These are phyloP conservation scores for Acrodontium crateriforme DNA, from an alignment of 2,329 filamentous ascomycete genomes.

Conservation along the genomic window DNA sequence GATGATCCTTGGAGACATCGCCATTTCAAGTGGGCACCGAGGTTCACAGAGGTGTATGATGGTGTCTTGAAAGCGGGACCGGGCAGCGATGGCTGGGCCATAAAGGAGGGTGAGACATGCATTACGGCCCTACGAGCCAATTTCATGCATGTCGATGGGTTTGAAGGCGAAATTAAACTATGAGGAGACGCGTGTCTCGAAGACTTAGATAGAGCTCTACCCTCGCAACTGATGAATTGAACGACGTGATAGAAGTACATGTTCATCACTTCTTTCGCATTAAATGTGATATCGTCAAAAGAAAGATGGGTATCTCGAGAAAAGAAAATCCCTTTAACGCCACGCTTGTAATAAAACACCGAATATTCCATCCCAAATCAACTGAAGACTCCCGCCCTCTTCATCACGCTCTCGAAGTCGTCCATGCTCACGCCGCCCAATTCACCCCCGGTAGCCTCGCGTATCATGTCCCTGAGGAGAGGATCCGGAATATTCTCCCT, in stretches of 20 bases:
- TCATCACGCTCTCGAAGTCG: conserved; percentile 81
- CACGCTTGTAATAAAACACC: no score
- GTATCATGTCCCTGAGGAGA: conserved; percentile 80
- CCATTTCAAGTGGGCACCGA: conserved; percentile 90
- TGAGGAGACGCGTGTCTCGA: no score
- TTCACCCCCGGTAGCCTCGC: conserved; percentile 77
- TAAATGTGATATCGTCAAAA: no score
- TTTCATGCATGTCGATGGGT: conserved; percentile 63
- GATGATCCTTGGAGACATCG: conserved; percentile 53
- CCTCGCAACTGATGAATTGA: no score
- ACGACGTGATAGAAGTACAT: no score
- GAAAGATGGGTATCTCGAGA: no score
- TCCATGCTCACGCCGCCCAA: conserved; percentile 60
- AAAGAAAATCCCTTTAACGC: no score
- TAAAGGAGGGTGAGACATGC: conserved; percentile 76
- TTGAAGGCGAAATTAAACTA: conserved; percentile 64
- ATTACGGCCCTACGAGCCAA: conserved; percentile 86
- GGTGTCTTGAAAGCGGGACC: conserved; percentile 67
- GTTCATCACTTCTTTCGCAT: no score
- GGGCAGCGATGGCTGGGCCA: conserved; percentile 86
- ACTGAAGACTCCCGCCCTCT: conserved; percentile 67
- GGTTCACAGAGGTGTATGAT: conserved; percentile 73
- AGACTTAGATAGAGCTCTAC: no score
- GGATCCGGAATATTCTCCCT: conserved; percentile 77
- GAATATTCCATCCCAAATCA: conserved; percentile 30